Base-by-base conservation (phyloP, 768 basidiomycete species). In the Lactarius quietus region DNA sequence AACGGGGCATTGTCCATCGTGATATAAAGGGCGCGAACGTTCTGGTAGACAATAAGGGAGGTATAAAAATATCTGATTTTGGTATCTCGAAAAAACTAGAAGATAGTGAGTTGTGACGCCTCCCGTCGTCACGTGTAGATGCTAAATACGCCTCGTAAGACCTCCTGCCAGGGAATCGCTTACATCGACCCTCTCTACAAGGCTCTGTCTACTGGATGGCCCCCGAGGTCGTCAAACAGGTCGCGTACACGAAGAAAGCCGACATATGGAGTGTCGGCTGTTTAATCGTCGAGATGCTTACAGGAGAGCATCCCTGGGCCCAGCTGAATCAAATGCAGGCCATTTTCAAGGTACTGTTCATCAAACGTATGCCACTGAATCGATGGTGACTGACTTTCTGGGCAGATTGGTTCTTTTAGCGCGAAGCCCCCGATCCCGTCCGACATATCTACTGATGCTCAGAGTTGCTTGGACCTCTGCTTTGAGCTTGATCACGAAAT, bases 121-220 rank as follows among this genome's bases (percentile, higher is more conserved):
- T 31, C 9, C 18, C 43, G 1, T 7, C 38, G 6, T 57, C 6
- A n/a, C 29, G 12, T 3, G 45, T 57, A 31, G 18, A 18, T 20
- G 28, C 31, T 61, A 20, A 33, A 61, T 45, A 23, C 58, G 57
- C 41, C 41, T 54, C 28, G 15, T 45, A 43, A 81, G 79, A 77
- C 68, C 74, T 84, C 35, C 72, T 81, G 36, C 78, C 79, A 28
- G 87, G 87, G 14, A 86, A 89, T 63, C 86, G 89, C 28, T 83
- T 87, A 52, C 89, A 98, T 73, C 83, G 97, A 8, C 92, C 94
- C 6, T 98, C 97, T 1, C 78, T 98, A 6, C 97, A 98, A 75
- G 97, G 97, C 2, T 97, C 95, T 1, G 95, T 98, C 14, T 98
- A 97, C 77, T 98, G 96, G 96, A 98, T 98, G 96, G 96, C 96